A percentile compares a stretch with the other conserved stretches of the same genome.
phyloP scores from a whole-genome alignment of 1,139 yeast genomes.

The Yamadazyma blattariae region DNA sequence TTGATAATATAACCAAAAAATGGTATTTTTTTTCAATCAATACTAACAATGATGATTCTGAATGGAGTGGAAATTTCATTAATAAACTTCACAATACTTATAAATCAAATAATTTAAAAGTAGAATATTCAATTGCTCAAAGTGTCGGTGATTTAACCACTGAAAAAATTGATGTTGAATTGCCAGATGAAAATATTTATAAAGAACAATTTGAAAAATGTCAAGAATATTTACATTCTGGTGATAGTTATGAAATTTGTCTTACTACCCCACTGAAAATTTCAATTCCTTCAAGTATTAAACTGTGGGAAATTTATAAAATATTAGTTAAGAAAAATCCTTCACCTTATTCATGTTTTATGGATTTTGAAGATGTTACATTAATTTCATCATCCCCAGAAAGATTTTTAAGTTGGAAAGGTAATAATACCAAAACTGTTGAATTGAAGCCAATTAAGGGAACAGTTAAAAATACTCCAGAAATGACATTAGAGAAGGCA shows the following conservation, averaged over 20 bases:
- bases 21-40: slow-evolving; percentile 56
- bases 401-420: slow-evolving; percentile 80
- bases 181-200: slow-evolving; percentile 59
- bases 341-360: slow-evolving; percentile 85
- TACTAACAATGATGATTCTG: slow-evolving; percentile 21
- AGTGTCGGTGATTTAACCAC: slow-evolving; percentile 5
- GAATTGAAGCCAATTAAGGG: slow-evolving; percentile 96
- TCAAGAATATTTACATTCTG: slow-evolving; percentile 67
- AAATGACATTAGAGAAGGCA: slow-evolving; percentile 57
- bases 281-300: slow-evolving; percentile 38
- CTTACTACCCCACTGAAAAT: slow-evolving; percentile 77
- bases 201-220: slow-evolving; percentile 56
- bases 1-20: slow-evolving; percentile 47
- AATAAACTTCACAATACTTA: slow-evolving; percentile 10
- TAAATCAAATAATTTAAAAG: neutral
- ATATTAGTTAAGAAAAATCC: slow-evolving; percentile 73
- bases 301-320: slow-evolving; percentile 81
- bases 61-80: slow-evolving; percentile 32
- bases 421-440: slow-evolving; percentile 35
- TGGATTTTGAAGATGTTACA: slow-evolving; percentile 69
- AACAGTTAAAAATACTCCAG: slow-evolving; percentile 69
- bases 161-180: slow-evolving; percentile 34
- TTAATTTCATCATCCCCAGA: slow-evolving; percentile 93
- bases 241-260: slow-evolving; percentile 94
- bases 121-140: neutral